Evolutionary conservation across 257 asterid genomes (phyloP).

Genomic region (Haberlea rhodopensis): DNA sequence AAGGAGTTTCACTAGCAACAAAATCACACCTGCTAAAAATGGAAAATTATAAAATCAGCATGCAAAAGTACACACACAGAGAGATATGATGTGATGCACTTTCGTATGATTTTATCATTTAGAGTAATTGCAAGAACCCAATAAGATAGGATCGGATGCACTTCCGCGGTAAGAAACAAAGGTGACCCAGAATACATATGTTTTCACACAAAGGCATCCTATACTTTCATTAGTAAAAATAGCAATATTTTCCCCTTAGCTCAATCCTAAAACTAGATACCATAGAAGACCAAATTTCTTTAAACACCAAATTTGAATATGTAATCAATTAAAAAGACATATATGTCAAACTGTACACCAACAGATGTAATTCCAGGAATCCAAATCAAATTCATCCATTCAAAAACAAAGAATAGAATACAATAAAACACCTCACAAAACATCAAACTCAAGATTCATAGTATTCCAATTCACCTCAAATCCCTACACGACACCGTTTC

Average conservation of each 20-base stretch:
- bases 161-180: neutral
- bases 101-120: too few relatives aligned
- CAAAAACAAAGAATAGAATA: neutral
- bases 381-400: neutral
- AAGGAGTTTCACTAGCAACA: too few relatives aligned
- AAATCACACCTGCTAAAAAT: too few relatives aligned
- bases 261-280: neutral
- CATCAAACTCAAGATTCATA: neutral
- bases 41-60: too few relatives aligned
- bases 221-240: neutral
- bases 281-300: neutral
- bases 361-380: neutral
- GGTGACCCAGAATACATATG: neutral
- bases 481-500: constrained; percentile 36
- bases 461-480: constrained; percentile 25
- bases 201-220: neutral
- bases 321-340: neutral
- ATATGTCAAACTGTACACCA: neutral
- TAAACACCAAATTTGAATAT: too few relatives aligned
- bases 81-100: too few relatives aligned
- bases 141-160: neutral
- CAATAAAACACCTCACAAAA: too few relatives aligned
- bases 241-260: neutral
- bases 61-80: too few relatives aligned
- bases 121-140: neutral